Percentiles rank a stretch among this genome's conserved stretches.
Evolutionary conservation across 495 filamentous ascomycete genomes (phyloP).

Genomic region (Penicillium coprophilum): DNA sequence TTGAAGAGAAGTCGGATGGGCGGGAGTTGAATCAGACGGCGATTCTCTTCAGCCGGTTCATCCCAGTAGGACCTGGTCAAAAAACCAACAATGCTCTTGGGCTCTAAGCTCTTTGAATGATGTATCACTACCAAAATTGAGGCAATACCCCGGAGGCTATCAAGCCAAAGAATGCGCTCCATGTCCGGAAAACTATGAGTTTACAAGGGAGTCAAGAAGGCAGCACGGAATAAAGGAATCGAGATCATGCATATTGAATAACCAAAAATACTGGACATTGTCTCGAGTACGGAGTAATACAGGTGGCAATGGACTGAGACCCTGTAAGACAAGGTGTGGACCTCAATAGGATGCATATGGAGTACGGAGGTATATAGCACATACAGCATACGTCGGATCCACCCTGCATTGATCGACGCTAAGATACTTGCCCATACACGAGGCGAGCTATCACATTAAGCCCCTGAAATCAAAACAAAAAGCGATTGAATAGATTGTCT

Average conservation of each 20-base stretch:
- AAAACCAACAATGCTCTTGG: neutral
- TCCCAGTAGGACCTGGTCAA: conserved; percentile 23
- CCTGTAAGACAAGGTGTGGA: too few relatives aligned
- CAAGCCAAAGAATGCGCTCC: conserved; percentile 29
- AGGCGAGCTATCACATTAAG: too few relatives aligned
- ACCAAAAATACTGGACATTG: neutral
- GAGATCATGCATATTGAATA: neutral
- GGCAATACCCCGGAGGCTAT: conserved; percentile 31
- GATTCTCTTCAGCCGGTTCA: conserved; percentile 24
- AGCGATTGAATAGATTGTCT: neutral
- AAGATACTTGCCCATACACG: too few relatives aligned
- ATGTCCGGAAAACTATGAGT: conserved; percentile 3
- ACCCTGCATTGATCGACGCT: too few relatives aligned
- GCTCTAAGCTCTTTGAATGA: conserved; percentile 24
- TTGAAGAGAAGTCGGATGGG: conserved; percentile 26
- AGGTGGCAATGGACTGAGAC: neutral
- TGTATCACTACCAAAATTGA: conserved; percentile 20
- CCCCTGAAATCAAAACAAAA: neutral
- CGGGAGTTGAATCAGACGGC: conserved; percentile 23
- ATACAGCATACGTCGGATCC: too few relatives aligned
- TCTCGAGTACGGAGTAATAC: too few relatives aligned
- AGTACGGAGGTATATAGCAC: too few relatives aligned
- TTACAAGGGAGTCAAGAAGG: too few relatives aligned
- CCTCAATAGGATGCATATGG: too few relatives aligned
- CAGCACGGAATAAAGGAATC: neutral